Evolutionary conservation across 495 filamentous ascomycete species (phyloP).

Genomic region (Pseudoneurospora amorphoporcata): DNA sequence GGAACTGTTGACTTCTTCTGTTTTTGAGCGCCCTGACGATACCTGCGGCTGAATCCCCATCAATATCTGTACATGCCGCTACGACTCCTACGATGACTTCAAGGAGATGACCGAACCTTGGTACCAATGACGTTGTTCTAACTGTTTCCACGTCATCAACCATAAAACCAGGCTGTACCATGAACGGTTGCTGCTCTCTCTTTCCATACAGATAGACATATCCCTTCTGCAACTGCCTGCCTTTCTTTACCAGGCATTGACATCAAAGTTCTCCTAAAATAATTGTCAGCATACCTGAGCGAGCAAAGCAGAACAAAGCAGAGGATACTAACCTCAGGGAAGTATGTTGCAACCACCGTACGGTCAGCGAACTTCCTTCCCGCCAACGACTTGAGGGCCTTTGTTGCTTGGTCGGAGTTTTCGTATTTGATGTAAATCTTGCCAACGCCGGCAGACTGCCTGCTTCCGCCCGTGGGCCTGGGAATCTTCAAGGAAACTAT

Average conservation of each 20-base stretch:
- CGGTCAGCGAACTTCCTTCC: slow-evolving; percentile 91
- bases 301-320: background rate
- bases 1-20: background rate
- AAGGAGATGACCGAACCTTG: background rate
- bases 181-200: background rate
- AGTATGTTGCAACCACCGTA: slow-evolving; percentile 93
- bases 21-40: background rate
- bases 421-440: slow-evolving; percentile 98
- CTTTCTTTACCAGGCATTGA: slow-evolving; percentile 55
- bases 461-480: slow-evolving; percentile 68
- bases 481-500: slow-evolving; percentile 85
- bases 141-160: background rate
- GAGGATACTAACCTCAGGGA: slow-evolving; percentile 61
- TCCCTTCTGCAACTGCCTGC: background rate
- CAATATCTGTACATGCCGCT: background rate
- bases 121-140: background rate
- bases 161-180: background rate
- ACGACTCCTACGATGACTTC: background rate
- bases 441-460: slow-evolving; percentile 79
- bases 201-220: background rate
- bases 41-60: background rate
- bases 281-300: slow-evolving; percentile 8
- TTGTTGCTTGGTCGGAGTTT: slow-evolving; percentile 62
- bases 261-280: slow-evolving; percentile 65
- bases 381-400: slow-evolving; percentile 75